These are phyloP conservation scores for Backusella parvicylindrica DNA, from an alignment of 192 early-diverging fungal species.

Conservation along the genomic window DNA sequence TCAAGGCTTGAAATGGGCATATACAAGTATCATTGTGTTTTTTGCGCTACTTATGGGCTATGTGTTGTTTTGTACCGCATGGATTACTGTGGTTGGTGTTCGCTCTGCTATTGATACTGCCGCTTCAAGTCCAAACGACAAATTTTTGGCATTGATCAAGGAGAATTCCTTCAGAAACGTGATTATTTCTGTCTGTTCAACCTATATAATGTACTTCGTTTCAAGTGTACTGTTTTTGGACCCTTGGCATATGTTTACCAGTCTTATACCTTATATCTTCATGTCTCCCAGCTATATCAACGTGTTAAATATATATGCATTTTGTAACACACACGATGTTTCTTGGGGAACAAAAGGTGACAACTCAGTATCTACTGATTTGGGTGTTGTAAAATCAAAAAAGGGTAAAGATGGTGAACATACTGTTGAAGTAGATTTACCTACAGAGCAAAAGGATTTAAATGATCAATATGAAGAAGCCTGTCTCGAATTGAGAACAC, in stretches of 20 bases:
- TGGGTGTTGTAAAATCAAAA: slow-evolving; percentile 50
- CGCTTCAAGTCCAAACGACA: slow-evolving; percentile 9
- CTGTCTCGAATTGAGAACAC: slow-evolving; percentile 53
- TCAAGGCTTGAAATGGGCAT: slow-evolving; percentile 79
- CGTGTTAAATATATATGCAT: slow-evolving; percentile 79
- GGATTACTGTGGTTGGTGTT: slow-evolving; percentile 27
- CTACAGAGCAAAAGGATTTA: slow-evolving; percentile 69
- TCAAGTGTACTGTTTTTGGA: slow-evolving; percentile 62
- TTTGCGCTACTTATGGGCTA: slow-evolving; percentile 49
- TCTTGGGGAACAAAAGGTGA: slow-evolving; percentile 86
- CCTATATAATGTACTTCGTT: slow-evolving; percentile 68
- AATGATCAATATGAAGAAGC: slow-evolving; percentile 83
- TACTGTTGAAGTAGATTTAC: slow-evolving; percentile 48
- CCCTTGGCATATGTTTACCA: slow-evolving; percentile 78
- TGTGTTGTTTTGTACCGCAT: slow-evolving; percentile 31
- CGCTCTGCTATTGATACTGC: slow-evolving; percentile 14
- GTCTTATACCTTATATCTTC: slow-evolving; percentile 65
- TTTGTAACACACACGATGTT: slow-evolving; percentile 85
- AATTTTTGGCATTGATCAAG: slow-evolving; percentile 36
- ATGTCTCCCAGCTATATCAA: slow-evolving; percentile 79
- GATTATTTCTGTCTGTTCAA: slow-evolving; percentile 54
- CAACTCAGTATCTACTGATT: slow-evolving; percentile 48
- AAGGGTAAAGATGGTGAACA: slow-evolving; percentile 44
- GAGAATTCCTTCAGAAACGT: slow-evolving; percentile 50
- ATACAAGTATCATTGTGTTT: slow-evolving; percentile 64